These are phyloP conservation scores for Chalaropsis thielavioides DNA, from an alignment of 2,329 filamentous ascomycete species.

Conservation along the genomic window DNA sequence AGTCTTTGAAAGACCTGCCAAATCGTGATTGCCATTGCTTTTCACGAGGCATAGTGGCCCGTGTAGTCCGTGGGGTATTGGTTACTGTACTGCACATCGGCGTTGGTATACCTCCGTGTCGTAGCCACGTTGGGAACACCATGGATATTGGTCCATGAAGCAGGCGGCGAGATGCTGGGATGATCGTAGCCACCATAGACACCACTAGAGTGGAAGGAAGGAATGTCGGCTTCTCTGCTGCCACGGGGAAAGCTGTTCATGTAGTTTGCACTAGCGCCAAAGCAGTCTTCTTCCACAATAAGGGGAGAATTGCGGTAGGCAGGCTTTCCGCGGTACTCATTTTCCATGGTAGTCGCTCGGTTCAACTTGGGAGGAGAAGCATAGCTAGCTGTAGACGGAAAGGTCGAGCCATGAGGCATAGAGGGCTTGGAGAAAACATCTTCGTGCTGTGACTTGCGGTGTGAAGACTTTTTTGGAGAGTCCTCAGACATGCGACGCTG, in stretches of 20 bases:
- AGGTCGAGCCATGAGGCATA: not conserved
- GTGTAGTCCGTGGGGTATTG: slow-evolving; percentile 1
- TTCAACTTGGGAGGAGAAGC: not conserved
- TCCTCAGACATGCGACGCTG: slow-evolving; percentile 7
- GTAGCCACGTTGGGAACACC: not conserved
- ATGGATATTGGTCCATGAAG: not conserved
- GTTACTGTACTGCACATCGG: slow-evolving; percentile 3
- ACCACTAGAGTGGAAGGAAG: not conserved
- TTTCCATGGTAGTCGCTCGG: not conserved
- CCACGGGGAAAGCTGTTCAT: not conserved
- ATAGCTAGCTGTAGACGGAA: not conserved
- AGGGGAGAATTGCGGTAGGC: not conserved
- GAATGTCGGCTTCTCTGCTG: not conserved
- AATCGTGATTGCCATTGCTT: not conserved
- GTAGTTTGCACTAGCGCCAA: not conserved
- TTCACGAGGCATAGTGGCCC: not conserved
- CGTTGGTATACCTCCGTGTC: not conserved
- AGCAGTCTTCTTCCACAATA: not conserved
- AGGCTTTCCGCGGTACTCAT: not conserved
- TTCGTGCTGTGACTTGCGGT: not conserved
- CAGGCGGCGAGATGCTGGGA: not conserved
- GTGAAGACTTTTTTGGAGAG: slow-evolving; percentile 1
- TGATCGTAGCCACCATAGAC: not conserved
- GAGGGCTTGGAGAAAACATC: not conserved
- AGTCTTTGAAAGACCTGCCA: not conserved